phyloP scores from a whole-genome alignment of 352 stramenopile species.

The Phytopythium oedochilum region DNA sequence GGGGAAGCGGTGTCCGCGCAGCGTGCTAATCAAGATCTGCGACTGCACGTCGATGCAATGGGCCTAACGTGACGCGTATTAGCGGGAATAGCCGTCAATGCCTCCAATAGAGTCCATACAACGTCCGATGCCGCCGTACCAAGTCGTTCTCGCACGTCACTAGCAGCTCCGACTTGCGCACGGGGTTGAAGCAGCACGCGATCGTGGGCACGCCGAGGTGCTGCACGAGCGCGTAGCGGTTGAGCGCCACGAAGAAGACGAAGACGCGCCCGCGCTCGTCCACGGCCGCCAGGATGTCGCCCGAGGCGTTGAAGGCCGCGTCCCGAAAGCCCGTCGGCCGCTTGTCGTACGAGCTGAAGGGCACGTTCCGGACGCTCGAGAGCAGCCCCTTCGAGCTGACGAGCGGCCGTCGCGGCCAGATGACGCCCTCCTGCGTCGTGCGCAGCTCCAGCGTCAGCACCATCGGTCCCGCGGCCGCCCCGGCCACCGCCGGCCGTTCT shows the following conservation, averaged over 20 bases:
- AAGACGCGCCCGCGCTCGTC: slow-evolving; percentile 82
- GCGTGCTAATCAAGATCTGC: slow-evolving; percentile 71
- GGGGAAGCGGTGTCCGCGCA: slow-evolving; percentile 56
- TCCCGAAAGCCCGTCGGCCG: slow-evolving; percentile 41
- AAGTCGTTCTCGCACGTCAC: slow-evolving; percentile 83
- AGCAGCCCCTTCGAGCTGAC: slow-evolving; percentile 67
- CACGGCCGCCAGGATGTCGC: slow-evolving; percentile 57
- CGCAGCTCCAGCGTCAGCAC: slow-evolving; percentile 63
- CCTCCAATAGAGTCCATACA: no score
- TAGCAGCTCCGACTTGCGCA: slow-evolving; percentile 65
- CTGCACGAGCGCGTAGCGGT: slow-evolving; percentile 71
- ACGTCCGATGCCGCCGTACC: no score
- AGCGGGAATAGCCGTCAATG: no score
- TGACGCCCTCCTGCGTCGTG: slow-evolving; percentile 61
- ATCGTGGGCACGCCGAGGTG: slow-evolving; percentile 56
- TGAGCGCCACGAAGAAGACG: slow-evolving; percentile 69
- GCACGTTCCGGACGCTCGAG: slow-evolving; percentile 63
- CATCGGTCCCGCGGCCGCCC: slow-evolving; percentile 19
- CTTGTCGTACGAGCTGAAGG: slow-evolving; percentile 56
- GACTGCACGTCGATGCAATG: slow-evolving; percentile 76
- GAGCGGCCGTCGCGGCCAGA: slow-evolving; percentile 68
- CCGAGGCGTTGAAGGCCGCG: slow-evolving; percentile 62
- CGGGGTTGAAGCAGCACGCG: slow-evolving; percentile 67
- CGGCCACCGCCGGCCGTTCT: no score
- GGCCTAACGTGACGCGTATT: no score